Evolutionary conservation across 1,284 basidiomycete species (phyloP).

Genomic region (Somion occarium): DNA sequence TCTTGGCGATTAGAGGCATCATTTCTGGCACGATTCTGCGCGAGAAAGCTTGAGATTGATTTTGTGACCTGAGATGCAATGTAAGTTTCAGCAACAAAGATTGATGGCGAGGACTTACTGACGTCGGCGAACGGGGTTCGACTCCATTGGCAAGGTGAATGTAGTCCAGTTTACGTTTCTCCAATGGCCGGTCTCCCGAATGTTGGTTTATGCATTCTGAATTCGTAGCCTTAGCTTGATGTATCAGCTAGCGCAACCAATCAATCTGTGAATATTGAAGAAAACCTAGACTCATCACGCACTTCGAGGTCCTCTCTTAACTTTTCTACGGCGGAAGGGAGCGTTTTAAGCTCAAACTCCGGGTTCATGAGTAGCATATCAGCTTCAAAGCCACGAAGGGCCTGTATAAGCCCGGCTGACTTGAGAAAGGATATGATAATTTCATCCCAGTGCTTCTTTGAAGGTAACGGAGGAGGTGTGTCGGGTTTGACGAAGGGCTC

Average conservation of each 20-base stretch:
- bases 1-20: conserved; percentile 71
- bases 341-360: conserved; percentile 53
- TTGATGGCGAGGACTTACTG: conserved; percentile 36
- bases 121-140: conserved; percentile 47
- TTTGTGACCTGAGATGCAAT: conserved; percentile 53
- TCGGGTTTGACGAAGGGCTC: conserved; percentile 16
- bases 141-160: conserved; percentile 41
- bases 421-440: conserved; percentile 50
- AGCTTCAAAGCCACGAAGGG: conserved; percentile 57
- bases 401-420: conserved; percentile 54
- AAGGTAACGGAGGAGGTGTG: conserved; percentile 33
- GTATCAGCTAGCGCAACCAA: not conserved
- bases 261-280: not conserved
- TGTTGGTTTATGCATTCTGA: conserved; percentile 9
- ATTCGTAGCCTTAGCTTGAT: not conserved
- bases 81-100: conserved; percentile 2
- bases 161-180: conserved; percentile 63
- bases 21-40: conserved; percentile 62
- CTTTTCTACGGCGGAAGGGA: conserved; percentile 50
- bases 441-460: conserved; percentile 59
- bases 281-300: conserved; percentile 1
- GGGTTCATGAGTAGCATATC: conserved; percentile 68
- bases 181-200: conserved; percentile 35
- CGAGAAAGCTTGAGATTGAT: conserved; percentile 64
- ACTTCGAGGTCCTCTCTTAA: conserved; percentile 52